A percentile compares a stretch with the other conserved stretches of the same genome.
phyloP scores from a whole-genome alignment of 441 rosid species.

The Sinapis alba region DNA sequence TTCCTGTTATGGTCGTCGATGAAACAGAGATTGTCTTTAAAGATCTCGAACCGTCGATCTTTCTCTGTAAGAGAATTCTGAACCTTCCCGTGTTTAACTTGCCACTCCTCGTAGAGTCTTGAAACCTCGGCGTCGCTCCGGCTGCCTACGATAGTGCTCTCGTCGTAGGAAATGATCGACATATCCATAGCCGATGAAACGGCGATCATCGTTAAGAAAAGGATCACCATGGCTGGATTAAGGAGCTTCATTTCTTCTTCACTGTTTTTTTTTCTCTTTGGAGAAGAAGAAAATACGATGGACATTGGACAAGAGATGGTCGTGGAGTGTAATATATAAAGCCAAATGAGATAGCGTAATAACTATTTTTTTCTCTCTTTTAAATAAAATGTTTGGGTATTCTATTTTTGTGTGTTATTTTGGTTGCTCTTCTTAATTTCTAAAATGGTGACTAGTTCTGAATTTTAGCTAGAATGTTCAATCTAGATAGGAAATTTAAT shows the following conservation, averaged over 20 bases:
- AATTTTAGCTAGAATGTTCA: conserved; percentile 12
- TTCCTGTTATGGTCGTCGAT: conserved; percentile 72
- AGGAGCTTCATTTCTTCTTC: conserved; percentile 45
- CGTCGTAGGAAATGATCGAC: conserved; percentile 78
- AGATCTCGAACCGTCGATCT: conserved; percentile 70
- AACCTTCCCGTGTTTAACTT: conserved; percentile 61
- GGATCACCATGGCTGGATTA: conserved; percentile 36
- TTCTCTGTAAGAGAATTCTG: conserved; percentile 77
- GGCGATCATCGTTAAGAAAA: conserved; percentile 44
- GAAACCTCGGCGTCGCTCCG: conserved; percentile 69
- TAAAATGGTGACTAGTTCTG: conserved; percentile 15
- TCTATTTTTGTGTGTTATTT: background rate
- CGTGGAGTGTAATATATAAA: conserved; percentile 33
- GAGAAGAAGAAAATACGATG: conserved; percentile 26
- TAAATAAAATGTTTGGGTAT: background rate
- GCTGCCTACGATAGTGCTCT: conserved; percentile 26
- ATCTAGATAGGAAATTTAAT: conserved; percentile 5
- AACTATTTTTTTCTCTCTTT: background rate
- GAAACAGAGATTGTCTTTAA: conserved; percentile 79
- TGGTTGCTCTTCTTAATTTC: background rate
- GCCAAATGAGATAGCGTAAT: conserved; percentile 15
- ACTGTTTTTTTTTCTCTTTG: background rate
- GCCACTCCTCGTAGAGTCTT: conserved; percentile 74
- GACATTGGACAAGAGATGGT: conserved; percentile 19
- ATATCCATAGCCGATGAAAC: conserved; percentile 68